These are phyloP conservation scores for Irpex lacteus DNA, from an alignment of 1,284 basidiomycete species.

Conservation along the genomic window DNA sequence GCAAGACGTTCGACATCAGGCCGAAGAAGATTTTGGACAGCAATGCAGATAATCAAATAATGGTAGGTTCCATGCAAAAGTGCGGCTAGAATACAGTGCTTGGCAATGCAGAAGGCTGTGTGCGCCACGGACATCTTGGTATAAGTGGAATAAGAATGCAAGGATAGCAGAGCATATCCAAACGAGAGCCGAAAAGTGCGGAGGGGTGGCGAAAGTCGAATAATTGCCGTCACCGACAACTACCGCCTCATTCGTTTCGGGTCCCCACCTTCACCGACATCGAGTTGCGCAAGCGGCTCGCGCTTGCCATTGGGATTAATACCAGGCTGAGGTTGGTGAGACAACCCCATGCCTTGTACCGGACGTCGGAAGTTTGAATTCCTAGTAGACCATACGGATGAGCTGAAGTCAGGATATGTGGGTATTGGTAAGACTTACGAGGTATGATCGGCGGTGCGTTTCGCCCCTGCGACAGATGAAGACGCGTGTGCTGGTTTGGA, in stretches of 20 bases:
- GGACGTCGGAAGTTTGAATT: conserved; percentile 18
- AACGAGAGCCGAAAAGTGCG: too few species aligned
- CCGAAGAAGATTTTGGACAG: too few species aligned
- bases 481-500: neutral
- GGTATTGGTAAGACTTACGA: conserved; percentile 29
- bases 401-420: neutral
- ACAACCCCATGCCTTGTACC: conserved; percentile 45
- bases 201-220: too few species aligned
- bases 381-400: neutral
- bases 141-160: too few species aligned
- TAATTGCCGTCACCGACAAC: too few species aligned
- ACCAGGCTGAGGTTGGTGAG: conserved; percentile 26
- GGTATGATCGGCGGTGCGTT: conserved; percentile 39
- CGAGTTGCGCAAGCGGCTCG: conserved; percentile 38
- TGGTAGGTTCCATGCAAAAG: too few species aligned
- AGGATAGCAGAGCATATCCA: too few species aligned
- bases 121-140: too few species aligned
- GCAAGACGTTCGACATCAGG: too few species aligned
- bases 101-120: too few species aligned
- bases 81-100: too few species aligned
- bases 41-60: too few species aligned
- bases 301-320: conserved; percentile 18
- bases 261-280: conserved; percentile 42
- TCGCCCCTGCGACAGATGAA: conserved; percentile 22
- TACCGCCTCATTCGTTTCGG: conserved; percentile 46